A percentile compares a stretch with the other conserved stretches of the same genome.
These are phyloP conservation scores for Mycena vitilis DNA, from an alignment of 768 basidiomycete genomes.

Conservation along the genomic window DNA sequence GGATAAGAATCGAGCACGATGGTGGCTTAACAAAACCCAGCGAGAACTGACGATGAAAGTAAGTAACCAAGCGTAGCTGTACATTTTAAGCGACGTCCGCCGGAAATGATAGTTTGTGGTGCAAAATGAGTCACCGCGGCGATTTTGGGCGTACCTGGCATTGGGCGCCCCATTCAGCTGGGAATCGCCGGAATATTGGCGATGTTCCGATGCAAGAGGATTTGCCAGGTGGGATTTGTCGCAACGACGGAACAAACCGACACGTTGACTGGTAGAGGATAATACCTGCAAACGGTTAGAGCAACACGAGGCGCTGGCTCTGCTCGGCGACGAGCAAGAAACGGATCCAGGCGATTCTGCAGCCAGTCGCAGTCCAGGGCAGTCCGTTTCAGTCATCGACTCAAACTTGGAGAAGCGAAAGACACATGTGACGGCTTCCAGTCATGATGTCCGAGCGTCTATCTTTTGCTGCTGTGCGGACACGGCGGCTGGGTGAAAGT, in stretches of 20 bases:
- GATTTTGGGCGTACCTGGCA: background rate
- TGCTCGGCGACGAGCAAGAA: constrained; percentile 12
- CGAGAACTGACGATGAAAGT: background rate
- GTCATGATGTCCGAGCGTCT: constrained; percentile 15
- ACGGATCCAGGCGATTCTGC: background rate
- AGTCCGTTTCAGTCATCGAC: too few species aligned
- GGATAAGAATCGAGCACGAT: constrained; percentile 19
- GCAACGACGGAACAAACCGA: background rate
- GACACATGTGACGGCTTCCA: constrained; percentile 5
- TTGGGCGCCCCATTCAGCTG: background rate
- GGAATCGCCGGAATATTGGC: constrained; percentile 11
- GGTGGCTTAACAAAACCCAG: constrained; percentile 20
- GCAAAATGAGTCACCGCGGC: constrained; percentile 8
- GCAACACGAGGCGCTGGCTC: constrained; percentile 7
- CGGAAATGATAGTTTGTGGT: constrained; percentile 3
- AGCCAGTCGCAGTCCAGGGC: background rate
- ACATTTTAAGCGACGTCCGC: constrained; percentile 18
- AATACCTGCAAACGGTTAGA: constrained; percentile 17
- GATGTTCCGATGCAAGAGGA: constrained; percentile 9
- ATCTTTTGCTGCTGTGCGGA: constrained; percentile 8
- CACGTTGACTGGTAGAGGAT: background rate
- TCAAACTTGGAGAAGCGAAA: too few species aligned
- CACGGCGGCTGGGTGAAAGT: background rate
- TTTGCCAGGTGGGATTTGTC: too few species aligned
- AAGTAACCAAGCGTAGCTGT: constrained; percentile 7